phyloP scores from a whole-genome alignment of 768 basidiomycete species.

The Rubroboletus satanas region DNA sequence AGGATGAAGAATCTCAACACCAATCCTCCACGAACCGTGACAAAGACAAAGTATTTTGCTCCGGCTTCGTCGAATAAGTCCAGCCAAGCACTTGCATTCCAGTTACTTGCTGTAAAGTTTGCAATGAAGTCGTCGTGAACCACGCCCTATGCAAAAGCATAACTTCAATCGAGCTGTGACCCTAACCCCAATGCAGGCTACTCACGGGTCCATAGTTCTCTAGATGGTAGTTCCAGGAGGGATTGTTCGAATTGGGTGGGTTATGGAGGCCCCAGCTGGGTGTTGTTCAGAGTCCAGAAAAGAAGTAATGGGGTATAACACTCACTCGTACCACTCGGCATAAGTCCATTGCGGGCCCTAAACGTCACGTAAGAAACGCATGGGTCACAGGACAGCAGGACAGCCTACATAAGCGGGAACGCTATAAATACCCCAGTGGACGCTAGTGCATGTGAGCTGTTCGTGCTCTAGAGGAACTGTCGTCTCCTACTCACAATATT shows the following conservation, averaged over 20 bases:
- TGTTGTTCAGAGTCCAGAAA: neutral
- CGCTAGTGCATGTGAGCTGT: slow-evolving; percentile 25
- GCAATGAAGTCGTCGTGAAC: slow-evolving; percentile 58
- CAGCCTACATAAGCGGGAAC: slow-evolving; percentile 40
- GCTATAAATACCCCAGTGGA: slow-evolving; percentile 51
- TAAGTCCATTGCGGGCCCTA: slow-evolving; percentile 40
- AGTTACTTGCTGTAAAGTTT: slow-evolving; percentile 48
- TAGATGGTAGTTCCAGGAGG: slow-evolving; percentile 48
- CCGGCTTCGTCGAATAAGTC: slow-evolving; percentile 53
- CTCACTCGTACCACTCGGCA: slow-evolving; percentile 56
- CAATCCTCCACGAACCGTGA: slow-evolving; percentile 36
- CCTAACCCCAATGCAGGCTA: neutral
- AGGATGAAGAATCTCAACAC: neutral
- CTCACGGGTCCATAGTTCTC: slow-evolving; percentile 40
- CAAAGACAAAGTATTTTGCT: slow-evolving; percentile 59
- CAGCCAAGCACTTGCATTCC: slow-evolving; percentile 53
- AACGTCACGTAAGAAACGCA: neutral
- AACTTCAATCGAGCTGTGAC: neutral
- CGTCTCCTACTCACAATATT: slow-evolving; percentile 36
- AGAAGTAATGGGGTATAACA: neutral
- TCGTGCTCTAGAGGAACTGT: neutral
- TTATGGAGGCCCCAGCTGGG: slow-evolving; percentile 39
- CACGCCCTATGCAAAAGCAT: slow-evolving; percentile 32
- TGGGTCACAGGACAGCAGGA: neutral
- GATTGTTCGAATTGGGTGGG: slow-evolving; percentile 35